Percentiles rank a stretch among this genome's conserved stretches.
Conservation (phyloP, 257 asterid species). For the Fraxinus americana region DNA sequence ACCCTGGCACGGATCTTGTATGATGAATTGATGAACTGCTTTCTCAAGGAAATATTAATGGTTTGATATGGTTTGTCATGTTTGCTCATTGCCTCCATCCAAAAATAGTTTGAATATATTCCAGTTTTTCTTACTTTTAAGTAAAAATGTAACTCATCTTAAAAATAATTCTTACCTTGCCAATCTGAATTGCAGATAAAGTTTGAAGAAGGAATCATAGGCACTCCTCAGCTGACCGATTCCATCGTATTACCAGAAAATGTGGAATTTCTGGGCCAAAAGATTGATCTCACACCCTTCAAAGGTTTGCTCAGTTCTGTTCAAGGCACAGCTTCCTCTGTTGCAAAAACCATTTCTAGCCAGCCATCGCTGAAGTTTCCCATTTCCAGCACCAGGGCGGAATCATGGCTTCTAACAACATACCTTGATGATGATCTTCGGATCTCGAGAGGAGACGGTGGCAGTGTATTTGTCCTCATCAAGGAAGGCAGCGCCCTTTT, state of each 20-base stretch:
- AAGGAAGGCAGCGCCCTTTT: conserved; percentile 75
- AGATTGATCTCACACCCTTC: conserved; percentile 82
- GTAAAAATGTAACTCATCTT: background rate
- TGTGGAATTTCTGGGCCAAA: conserved; percentile 75
- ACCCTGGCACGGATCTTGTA: background rate
- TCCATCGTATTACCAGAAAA: conserved; percentile 81
- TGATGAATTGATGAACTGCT: background rate
- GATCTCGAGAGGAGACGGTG: conserved; percentile 89
- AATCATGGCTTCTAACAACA: conserved; percentile 93
- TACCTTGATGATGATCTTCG: conserved; percentile 86
- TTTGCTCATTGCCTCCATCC: background rate
- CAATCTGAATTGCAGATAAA: conserved; percentile 56
- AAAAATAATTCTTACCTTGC: background rate
- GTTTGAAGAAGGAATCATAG: conserved; percentile 80
- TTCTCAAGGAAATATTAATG: background rate
- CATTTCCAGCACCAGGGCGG: conserved; percentile 50
- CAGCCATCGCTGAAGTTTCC: conserved; percentile 83
- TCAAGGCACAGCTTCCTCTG: conserved; percentile 87
- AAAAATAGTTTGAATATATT: background rate
- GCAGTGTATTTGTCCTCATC: conserved; percentile 81
- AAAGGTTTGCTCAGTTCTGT: conserved; percentile 76
- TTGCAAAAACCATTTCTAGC: conserved; percentile 77
- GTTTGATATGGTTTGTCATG: background rate
- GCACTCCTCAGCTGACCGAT: conserved; percentile 97
- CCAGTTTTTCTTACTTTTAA: background rate